A percentile compares a stretch with the other conserved stretches of the same genome.
These are phyloP conservation scores for Bolboschoenus planiculmis DNA, from an alignment of 176 grass and related monocot genomes.

Conservation along the genomic window DNA sequence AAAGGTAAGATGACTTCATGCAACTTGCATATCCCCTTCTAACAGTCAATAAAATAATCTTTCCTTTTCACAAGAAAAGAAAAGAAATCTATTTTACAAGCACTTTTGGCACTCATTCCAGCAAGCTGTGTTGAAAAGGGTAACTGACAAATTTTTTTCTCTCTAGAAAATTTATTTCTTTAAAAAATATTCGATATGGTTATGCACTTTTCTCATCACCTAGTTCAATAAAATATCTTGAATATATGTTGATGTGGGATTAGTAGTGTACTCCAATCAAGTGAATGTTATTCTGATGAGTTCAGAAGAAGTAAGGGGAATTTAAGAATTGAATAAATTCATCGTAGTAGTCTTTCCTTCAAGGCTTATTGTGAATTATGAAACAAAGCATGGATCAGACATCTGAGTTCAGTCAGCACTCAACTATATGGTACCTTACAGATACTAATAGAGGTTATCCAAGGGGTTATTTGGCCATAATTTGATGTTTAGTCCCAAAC, in stretches of 20 bases:
- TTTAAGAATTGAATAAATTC: not conserved
- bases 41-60: not conserved
- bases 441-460: not conserved
- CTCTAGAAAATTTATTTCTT: not conserved
- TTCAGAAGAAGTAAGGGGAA: not conserved
- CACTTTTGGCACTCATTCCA: not conserved
- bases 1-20: conserved; percentile 67
- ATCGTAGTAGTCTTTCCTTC: not conserved
- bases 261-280: not conserved
- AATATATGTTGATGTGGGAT: not conserved
- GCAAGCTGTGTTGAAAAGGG: not conserved
- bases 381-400: not conserved
- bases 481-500: not conserved
- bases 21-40: conserved; percentile 3
- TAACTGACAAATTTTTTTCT: not conserved
- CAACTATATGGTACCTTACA: conserved; percentile 17
- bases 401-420: not conserved
- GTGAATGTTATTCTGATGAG: not conserved
- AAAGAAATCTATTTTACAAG: not conserved
- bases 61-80: not conserved
- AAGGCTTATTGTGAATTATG: not conserved
- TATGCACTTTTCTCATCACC: not conserved
- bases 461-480: conserved; percentile 10
- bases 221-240: not conserved
- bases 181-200: not conserved